A percentile compares a stretch with the other conserved stretches of the same genome.
Conservation (phyloP, 805 yeast genomes). For the Saccharomyces mikatae region DNA sequence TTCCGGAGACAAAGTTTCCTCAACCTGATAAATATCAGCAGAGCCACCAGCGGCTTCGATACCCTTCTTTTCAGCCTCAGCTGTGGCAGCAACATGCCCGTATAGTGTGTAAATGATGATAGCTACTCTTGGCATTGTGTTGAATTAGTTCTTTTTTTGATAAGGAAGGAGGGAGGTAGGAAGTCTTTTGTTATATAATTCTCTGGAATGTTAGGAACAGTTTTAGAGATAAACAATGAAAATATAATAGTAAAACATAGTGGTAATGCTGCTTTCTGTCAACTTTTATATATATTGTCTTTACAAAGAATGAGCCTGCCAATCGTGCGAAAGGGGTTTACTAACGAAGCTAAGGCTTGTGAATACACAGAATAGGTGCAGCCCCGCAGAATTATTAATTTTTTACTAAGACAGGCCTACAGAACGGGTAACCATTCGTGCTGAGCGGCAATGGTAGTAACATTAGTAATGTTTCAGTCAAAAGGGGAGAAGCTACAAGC, state of each 20-base stretch:
- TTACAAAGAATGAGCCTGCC: not conserved
- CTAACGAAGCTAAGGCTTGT: not conserved
- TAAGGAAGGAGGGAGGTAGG: not conserved
- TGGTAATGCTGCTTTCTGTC: not conserved
- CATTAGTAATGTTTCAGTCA: not conserved
- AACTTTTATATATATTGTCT: not conserved
- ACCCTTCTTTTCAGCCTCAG: conserved; percentile 63
- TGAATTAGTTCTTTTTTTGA: not conserved
- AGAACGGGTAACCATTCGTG: not conserved
- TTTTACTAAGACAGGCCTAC: not conserved
- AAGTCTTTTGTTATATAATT: not conserved
- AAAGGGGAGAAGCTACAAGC: no score
- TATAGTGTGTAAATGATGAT: conserved; percentile 74
- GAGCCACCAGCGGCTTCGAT: conserved; percentile 59
- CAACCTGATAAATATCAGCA: conserved; percentile 70
- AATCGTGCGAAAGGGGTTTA: not conserved
- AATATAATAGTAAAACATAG: not conserved
- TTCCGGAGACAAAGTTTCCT: conserved; percentile 64
- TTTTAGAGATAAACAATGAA: not conserved
- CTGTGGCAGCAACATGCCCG: conserved; percentile 66
- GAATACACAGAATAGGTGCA: not conserved
- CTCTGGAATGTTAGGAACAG: not conserved
- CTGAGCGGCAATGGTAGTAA: not conserved
- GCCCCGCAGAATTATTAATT: not conserved
- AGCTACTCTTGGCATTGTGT: conserved; percentile 42